Conservation (phyloP, 495 filamentous ascomycete genomes). For the Penicillium lividum region DNA sequence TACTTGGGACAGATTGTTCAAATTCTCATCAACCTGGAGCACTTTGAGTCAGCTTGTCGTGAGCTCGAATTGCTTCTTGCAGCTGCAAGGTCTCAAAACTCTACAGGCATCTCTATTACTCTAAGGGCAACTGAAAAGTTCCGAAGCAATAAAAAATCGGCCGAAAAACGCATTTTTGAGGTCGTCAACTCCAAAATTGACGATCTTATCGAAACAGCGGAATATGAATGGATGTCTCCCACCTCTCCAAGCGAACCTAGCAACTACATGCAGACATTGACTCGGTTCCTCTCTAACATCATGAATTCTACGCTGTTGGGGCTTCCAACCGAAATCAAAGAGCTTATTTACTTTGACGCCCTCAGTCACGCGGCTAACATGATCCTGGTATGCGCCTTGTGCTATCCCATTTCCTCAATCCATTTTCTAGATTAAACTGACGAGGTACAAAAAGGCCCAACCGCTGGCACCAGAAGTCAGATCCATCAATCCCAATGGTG, state of each 20-base stretch:
- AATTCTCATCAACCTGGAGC: conserved; percentile 95
- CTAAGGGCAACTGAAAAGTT: conserved; percentile 85
- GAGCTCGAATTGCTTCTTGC: conserved; percentile 84
- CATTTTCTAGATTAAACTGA: background rate
- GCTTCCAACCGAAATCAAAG: conserved; percentile 90
- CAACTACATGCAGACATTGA: conserved; percentile 92
- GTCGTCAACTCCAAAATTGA: conserved; percentile 98
- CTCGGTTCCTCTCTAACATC: conserved; percentile 89
- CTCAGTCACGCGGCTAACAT: conserved; percentile 84
- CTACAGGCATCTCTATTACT: conserved; percentile 69
- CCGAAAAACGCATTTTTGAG: conserved; percentile 97
- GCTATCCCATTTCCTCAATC: background rate
- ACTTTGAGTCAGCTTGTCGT: conserved; percentile 89
- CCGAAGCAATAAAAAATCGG: conserved; percentile 85
- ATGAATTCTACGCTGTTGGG: conserved; percentile 93
- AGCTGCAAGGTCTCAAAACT: conserved; percentile 71
- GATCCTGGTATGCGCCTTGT: conserved; percentile 63
- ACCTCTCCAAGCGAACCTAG: conserved; percentile 68
- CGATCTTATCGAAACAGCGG: conserved; percentile 92
- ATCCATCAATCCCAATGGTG: conserved; percentile 84
- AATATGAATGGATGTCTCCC: conserved; percentile 89
- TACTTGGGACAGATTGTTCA: conserved; percentile 97
- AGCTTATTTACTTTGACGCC: conserved; percentile 96
- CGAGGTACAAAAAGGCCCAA: conserved; percentile 57
- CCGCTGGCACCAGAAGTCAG: conserved; percentile 78